Evolutionary conservation across 805 yeast species (phyloP).

Genomic region (Monosporozyma servazzii): DNA sequence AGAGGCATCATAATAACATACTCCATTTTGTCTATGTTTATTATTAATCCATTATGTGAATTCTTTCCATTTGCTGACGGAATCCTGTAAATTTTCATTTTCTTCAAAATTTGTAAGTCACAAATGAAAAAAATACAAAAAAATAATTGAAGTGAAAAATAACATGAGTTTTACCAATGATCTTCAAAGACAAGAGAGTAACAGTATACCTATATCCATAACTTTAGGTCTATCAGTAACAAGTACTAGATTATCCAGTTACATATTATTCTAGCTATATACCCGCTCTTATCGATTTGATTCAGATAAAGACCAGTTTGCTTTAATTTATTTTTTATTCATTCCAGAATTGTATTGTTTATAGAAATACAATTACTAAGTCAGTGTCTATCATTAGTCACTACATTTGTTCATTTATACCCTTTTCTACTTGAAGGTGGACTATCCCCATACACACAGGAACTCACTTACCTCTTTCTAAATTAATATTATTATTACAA

Average conservation of each 20-base stretch:
- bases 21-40: not conserved
- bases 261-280: not conserved
- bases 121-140: not conserved
- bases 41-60: not conserved
- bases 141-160: not conserved
- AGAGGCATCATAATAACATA: not conserved
- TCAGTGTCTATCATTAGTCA: not conserved
- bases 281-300: not conserved
- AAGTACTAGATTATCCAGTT: not conserved
- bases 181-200: not conserved
- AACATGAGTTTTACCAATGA: not conserved
- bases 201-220: not conserved
- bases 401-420: not conserved
- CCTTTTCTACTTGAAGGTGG: not conserved
- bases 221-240: not conserved
- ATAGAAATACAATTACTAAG: not conserved
- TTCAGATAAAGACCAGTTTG: not conserved
- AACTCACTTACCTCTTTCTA: not conserved
- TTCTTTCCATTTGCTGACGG: not conserved
- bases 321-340: not conserved
- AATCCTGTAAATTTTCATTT: not conserved
- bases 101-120: not conserved
- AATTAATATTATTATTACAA: not conserved
- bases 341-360: not conserved
- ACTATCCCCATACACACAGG: not conserved